Percentiles rank a stretch among this genome's conserved stretches.
These are phyloP conservation scores for Debaryomycetaceae sp. DNA, from an alignment of 1,139 yeast species.

Conservation along the genomic window DNA sequence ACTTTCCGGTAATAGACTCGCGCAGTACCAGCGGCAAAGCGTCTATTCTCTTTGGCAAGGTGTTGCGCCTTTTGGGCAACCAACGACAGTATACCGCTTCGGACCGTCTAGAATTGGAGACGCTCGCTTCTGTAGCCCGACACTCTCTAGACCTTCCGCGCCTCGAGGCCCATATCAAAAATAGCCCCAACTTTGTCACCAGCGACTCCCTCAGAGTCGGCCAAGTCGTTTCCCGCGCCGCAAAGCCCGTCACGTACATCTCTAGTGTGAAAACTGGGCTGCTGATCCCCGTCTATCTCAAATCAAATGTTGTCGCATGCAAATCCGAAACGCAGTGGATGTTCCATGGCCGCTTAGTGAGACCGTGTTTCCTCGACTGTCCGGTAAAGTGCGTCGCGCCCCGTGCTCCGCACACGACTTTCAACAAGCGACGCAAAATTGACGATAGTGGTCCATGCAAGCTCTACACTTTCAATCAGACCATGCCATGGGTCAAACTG, in stretches of 20 bases:
- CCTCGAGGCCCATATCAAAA: conserved; percentile 18
- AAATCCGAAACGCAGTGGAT: conserved; percentile 31
- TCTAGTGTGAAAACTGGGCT: conserved; percentile 6
- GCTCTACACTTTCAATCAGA: conserved; percentile 21
- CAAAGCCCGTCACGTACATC: conserved; percentile 9
- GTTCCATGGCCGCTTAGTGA: conserved; percentile 24
- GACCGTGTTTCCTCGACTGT: conserved; percentile 8
- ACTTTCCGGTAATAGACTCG: conserved; percentile 20
- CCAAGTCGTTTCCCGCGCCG: conserved; percentile 12
- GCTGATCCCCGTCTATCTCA: conserved; percentile 14
- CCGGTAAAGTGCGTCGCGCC: conserved; percentile 15
- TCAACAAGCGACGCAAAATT: conserved; percentile 11
- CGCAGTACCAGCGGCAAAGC: conserved; percentile 21
- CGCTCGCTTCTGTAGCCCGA: conserved; percentile 15
- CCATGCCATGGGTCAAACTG: conserved; percentile 16
- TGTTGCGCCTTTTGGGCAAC: conserved; percentile 13
- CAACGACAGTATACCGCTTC: conserved; percentile 2
- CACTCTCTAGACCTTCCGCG: conserved; percentile 17
- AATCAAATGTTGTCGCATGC: conserved; percentile 16
- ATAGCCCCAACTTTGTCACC: conserved; percentile 22
- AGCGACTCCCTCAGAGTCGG: conserved; percentile 18
- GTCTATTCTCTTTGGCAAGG: conserved; percentile 15
- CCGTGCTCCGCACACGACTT: conserved; percentile 15
- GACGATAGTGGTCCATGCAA: conserved; percentile 15
- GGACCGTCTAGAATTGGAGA: conserved; percentile 12